Conservation (phyloP, 78 protist species). For the Anaeramoeba flamelloides region DNA sequence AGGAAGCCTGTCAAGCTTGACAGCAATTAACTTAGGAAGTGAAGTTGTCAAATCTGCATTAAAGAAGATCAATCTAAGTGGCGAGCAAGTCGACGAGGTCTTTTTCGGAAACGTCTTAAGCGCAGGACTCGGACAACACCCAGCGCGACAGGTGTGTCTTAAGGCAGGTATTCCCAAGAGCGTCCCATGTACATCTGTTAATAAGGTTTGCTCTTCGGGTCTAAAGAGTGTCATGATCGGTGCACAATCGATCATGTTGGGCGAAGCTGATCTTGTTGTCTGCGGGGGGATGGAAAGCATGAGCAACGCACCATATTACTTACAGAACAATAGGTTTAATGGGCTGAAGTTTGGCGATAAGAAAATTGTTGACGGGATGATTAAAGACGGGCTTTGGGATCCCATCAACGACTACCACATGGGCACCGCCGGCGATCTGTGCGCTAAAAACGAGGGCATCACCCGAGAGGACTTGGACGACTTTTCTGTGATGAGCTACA, state of each 20-base stretch:
- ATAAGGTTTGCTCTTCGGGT: constrained; percentile 93
- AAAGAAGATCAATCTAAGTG: constrained; percentile 14
- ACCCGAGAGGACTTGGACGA: constrained; percentile 73
- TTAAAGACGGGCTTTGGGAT: constrained; percentile 81
- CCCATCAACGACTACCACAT: constrained; percentile 15
- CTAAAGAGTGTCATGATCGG: constrained; percentile 79
- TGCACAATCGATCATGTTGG: constrained; percentile 47
- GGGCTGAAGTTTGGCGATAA: constrained; percentile 38
- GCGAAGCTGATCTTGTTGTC: constrained; percentile 45
- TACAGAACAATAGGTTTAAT: constrained; percentile 19
- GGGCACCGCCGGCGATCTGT: constrained; percentile 77
- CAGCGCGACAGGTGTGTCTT: constrained; percentile 21
- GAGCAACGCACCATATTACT: constrained; percentile 62
- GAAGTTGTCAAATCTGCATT: constrained; percentile 7
- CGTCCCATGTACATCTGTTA: constrained; percentile 11
- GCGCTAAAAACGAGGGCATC: constrained; percentile 46
- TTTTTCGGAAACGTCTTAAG: constrained; percentile 14
- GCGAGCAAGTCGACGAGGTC: constrained; percentile 13
- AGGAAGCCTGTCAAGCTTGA: constrained; percentile 13
- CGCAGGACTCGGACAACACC: constrained; percentile 20
- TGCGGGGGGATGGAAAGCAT: constrained; percentile 94
- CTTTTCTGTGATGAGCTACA: constrained; percentile 49
- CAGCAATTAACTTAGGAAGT: constrained; percentile 16
- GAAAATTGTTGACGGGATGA: constrained; percentile 28
- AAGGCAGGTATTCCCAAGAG: constrained; percentile 14